Base-by-base conservation (phyloP, 106 monocot genomes). In the Amphibolis antarctica region DNA sequence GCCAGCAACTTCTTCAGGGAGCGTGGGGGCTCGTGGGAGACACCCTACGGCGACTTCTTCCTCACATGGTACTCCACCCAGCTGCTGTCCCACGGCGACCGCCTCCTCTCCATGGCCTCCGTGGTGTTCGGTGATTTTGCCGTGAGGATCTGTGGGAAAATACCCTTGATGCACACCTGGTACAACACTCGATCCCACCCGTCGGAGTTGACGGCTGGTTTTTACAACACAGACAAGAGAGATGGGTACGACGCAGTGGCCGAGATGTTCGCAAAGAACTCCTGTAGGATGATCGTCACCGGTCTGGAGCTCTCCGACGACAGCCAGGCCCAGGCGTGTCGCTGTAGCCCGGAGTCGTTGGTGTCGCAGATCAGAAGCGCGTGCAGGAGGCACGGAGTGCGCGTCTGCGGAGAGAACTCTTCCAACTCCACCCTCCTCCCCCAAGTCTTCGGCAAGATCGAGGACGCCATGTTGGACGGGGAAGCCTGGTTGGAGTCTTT, bases 1-100 rank as follows among this genome's bases (percentile, higher is more conserved):
- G 30, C 61, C 36, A 44, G 56, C 44, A 55, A 55, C 46, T 89
- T 89, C 77, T 89, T 89, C 72, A 76, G 55, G 27, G 86, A 86
- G 7, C 9, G 44, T 7, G 67, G 68, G 10, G 89, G 89, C 50
- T 85, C 89, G 0, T 90, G 89, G 89, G 70, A 85, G 66, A 68
- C 74, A 0, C 61, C 74, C 10, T 89, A 89, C 48, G 89, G 82
- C 12, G 23, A 86, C 14, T 90, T 90, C 83, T 90, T 90, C 68
- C 82, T 90, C 53, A 76, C 89, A 0, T 90, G 85, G 89, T 90
- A 90, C 59, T 70, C 80, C 2, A 55, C 17, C 27, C 68, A 73
- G 59, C 80, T 89, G 44, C 59, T 85, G 3, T 59, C 73, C n/a
- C 89, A 85, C 28, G 80, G 80, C 4, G 78, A 85, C 29, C 75